Percentiles rank a stretch among this genome's conserved stretches.
Conservation (phyloP, 306 rosid genomes). For the Neltuma alba region DNA sequence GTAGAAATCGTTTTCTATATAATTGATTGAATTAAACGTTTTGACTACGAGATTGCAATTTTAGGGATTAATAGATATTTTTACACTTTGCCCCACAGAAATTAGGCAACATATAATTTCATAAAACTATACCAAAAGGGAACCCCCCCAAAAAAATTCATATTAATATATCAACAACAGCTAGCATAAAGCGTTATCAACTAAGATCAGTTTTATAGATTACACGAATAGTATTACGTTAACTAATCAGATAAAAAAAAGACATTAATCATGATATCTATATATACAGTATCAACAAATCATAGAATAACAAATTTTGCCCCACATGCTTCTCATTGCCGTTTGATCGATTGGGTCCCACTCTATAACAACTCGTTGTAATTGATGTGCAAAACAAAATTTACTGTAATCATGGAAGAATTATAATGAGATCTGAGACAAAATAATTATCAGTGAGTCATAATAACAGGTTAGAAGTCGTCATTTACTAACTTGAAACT, state of each 20-base stretch:
- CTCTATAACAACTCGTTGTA: neutral
- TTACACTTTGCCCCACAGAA: neutral
- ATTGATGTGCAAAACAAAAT: neutral
- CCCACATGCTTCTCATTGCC: constrained; percentile 33
- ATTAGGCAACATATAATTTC: neutral
- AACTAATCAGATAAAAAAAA: too few species aligned
- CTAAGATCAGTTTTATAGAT: neutral
- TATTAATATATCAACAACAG: neutral
- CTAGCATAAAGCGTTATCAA: neutral
- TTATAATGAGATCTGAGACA: too few species aligned
- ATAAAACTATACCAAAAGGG: neutral
- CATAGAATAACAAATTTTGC: too few species aligned
- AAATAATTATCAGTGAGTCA: too few species aligned
- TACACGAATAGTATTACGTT: neutral
- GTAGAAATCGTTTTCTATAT: neutral
- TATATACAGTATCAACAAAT: too few species aligned
- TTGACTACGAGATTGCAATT: neutral
- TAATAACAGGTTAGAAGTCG: too few species aligned
- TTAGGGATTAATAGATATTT: neutral
- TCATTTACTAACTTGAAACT: too few species aligned
- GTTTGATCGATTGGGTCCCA: constrained; percentile 36
- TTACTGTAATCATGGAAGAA: too few species aligned
- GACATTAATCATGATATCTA: too few species aligned
- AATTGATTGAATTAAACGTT: neutral
- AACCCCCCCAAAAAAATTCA: too few species aligned